phyloP scores from a whole-genome alignment of 2,329 filamentous ascomycete genomes.

The Curvularia spicifera region DNA sequence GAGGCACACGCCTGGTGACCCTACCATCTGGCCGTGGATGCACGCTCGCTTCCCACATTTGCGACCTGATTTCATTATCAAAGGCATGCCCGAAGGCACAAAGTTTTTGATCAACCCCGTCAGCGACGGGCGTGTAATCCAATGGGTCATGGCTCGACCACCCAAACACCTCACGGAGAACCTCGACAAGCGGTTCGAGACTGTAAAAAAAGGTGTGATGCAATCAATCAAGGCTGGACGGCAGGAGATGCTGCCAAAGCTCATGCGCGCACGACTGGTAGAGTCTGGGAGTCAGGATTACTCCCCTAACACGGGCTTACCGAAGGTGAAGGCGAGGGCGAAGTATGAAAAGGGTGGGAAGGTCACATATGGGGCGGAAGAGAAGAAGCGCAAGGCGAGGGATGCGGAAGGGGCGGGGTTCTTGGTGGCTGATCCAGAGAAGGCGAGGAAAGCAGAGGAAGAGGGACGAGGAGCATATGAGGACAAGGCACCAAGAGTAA shows the following conservation, averaged over 20 bases:
- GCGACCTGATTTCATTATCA: conserved; percentile 41
- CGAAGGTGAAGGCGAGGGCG: conserved; percentile 4
- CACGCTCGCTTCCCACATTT: conserved; percentile 39
- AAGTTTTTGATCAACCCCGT: conserved; percentile 30
- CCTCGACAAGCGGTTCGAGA: conserved; percentile 20
- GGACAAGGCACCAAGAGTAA: not conserved
- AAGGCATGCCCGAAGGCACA: conserved; percentile 37
- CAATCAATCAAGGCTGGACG: conserved; percentile 14
- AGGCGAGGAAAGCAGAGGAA: not conserved
- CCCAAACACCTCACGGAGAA: not conserved
- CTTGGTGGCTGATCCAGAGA: not conserved
- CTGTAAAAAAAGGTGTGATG: conserved; percentile 23
- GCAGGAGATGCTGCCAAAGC: conserved; percentile 20
- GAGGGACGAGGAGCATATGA: not conserved
- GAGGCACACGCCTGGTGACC: conserved; percentile 1
- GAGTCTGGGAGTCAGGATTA: conserved; percentile 9
- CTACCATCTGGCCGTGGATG: conserved; percentile 28
- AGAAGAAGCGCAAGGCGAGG: conserved; percentile 8
- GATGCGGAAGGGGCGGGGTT: conserved; percentile 7
- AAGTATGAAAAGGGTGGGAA: conserved; percentile 2
- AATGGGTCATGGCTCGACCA: conserved; percentile 32
- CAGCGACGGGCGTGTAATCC: conserved; percentile 28
- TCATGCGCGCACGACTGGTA: conserved; percentile 11
- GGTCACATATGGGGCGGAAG: conserved; percentile 5
- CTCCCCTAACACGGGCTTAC: conserved; percentile 13